These are phyloP conservation scores for Darksidea phi DNA, from an alignment of 495 filamentous ascomycete genomes.

Conservation along the genomic window DNA sequence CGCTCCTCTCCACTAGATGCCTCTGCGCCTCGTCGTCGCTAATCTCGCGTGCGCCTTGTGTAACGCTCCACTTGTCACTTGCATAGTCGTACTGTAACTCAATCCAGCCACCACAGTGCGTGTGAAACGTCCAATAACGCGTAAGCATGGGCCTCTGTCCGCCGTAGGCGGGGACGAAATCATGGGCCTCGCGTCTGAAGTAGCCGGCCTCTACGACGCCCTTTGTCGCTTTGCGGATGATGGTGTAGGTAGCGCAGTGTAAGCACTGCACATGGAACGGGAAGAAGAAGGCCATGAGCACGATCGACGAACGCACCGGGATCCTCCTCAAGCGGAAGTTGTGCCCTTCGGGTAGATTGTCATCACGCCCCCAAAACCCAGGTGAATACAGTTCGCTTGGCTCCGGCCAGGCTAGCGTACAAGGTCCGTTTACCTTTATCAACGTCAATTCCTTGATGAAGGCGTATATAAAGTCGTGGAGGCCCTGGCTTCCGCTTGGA, in stretches of 20 bases:
- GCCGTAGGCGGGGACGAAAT: too few species aligned
- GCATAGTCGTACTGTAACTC: not conserved
- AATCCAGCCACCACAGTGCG: not conserved
- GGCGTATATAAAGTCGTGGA: too few species aligned
- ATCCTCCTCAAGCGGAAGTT: not conserved
- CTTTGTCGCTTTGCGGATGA: not conserved
- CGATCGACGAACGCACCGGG: not conserved
- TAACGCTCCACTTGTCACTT: not conserved
- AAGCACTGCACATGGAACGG: slow-evolving; percentile 5
- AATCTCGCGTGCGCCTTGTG: not conserved
- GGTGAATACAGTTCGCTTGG: not conserved
- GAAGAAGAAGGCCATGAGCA: not conserved
- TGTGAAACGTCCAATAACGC: slow-evolving; percentile 4
- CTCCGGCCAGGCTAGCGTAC: too few species aligned
- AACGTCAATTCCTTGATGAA: too few species aligned
- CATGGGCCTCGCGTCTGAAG: not conserved
- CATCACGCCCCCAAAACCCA: not conserved
- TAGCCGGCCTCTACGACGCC: not conserved
- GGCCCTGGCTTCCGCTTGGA: too few species aligned
- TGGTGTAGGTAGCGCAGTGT: not conserved
- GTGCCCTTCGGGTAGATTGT: not conserved
- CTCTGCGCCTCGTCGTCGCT: not conserved
- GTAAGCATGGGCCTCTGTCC: not conserved
- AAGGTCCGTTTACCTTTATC: too few species aligned
- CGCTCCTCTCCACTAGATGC: not conserved